Evolutionary conservation across 2,329 filamentous ascomycete genomes (phyloP), one percentile per base, ranked within the genome.

Genomic region (Trichoderma guizhouense): DNA sequence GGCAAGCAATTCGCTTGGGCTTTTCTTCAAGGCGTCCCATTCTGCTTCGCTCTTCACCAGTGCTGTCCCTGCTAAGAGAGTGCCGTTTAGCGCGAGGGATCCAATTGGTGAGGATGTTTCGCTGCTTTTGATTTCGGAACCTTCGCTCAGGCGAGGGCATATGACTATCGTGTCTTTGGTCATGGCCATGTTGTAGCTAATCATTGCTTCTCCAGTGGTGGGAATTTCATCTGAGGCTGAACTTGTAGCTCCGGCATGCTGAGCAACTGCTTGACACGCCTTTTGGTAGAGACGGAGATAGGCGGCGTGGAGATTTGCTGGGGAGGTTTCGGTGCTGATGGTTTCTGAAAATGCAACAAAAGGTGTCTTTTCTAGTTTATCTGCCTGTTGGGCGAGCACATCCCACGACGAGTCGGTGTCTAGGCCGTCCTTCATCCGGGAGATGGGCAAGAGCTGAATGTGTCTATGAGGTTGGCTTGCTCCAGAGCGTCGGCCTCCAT

Each of bases 381-480:
- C 73, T 5, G 68, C 73, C 3, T 71, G 73, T 39, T 87, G 83
- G 0, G 83, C 85, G 18, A 91, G 78, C 2, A 89, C 80, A 11
- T 75, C 74, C 89, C 89, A 91, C 3, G 73, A 72, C 2, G 71
- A 74, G 6, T 71, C 69, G 0, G 73, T 65, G 0, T 78, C 79
- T 7, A 90, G 75, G 0, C 88, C 89, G 14, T 86, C 84, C 43
- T 82, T 84, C 90, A 93, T 93, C 21, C 84, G 81, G 8, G 87
- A 84, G 0, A 93, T 84, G 0, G 91, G 90, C 4, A 94, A 80
- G n/a, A 93, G 85, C 79, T 94, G 92, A 30, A 94, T 79, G 76
- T 94, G 92, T 5, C 92, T 81, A 77, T 93, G 92, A 14, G 91
- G 87, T 78, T 94, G 91, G 74, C 89, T 92, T 1, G 91, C 91